Base-by-base conservation (phyloP, 2,329 filamentous ascomycete genomes). In the Ascochyta fabae region DNA sequence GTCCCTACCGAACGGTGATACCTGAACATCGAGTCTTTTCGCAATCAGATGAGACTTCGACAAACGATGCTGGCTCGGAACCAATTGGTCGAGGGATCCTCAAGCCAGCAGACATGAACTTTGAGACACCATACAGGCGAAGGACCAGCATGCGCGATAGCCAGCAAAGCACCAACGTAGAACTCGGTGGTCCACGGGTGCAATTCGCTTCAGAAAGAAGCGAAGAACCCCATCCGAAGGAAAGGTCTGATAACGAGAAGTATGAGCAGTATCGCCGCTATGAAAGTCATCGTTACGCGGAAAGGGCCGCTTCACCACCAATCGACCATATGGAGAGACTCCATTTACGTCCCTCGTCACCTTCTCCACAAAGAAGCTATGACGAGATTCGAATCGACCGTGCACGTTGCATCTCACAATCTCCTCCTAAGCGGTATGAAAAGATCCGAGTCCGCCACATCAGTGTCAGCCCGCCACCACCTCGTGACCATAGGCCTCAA, bases 171-270 rank as follows among this genome's bases (percentile, higher is more conserved):
- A 70, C 61, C 22, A 51, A 55, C 15, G 71, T 70, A n/a, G 69
- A 74, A 56, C 50, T 71, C 2, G 71, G 66, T 22, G 65, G 65
- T 1, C 64, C 65, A 16, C 62, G 63, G 38, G 73, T 75, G 15
- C 70, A 68, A 16, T 75, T 74, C 40, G 60, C 51, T 26, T 26
- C 60, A n/a, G 58, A 66, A 19, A 38, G 51, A 33, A 45, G 38
- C 35, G 45, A 54, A 23, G 51, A 52, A 2, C 46, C 53, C n/a
- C 38, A 53, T 19, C 22, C 19, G 16, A 48, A 62, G 10, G 58
- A 62, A 7, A 22, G 10, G n/a, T 43, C 27, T 15, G n/a, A 41
- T 6, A 52, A 48, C 10, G 53, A 56, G 3, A 60, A 58, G 2
- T 59, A 61, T 23, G 44, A 56, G 27, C 58, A 62, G 13, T 62